Percentiles rank a stretch among this genome's conserved stretches.
Evolutionary conservation across 805 yeast genomes (phyloP).

Genomic region (Pachysolen tannophilus): DNA sequence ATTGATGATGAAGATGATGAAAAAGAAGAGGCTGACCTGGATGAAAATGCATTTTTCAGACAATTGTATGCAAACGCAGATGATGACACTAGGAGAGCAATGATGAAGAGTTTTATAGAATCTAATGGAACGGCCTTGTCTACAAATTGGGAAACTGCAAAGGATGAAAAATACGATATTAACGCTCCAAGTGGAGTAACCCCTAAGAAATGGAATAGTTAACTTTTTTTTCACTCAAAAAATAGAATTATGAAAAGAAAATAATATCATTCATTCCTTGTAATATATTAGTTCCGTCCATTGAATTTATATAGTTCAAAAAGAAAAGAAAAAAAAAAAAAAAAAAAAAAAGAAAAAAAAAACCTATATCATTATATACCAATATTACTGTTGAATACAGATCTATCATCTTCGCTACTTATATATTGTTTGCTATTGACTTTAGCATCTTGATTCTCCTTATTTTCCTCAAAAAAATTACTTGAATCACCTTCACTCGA

Average conservation of each 20-base stretch:
- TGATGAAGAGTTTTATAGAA: conserved; percentile 94
- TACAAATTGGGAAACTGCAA: conserved; percentile 90
- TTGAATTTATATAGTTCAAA: too few species aligned
- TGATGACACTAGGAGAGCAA: conserved; percentile 83
- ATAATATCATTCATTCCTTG: too few species aligned
- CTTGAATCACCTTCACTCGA: conserved; percentile 5
- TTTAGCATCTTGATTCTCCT: conserved; percentile 1
- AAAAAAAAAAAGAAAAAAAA: too few species aligned
- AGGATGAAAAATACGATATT: conserved; percentile 52
- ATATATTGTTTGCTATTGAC: too few species aligned
- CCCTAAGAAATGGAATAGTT: conserved; percentile 47
- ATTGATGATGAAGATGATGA: conserved; percentile 35
- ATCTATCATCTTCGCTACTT: too few species aligned
- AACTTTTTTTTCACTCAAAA: too few species aligned
- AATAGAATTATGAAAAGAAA: too few species aligned
- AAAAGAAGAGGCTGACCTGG: conserved; percentile 34
- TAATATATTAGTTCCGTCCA: too few species aligned
- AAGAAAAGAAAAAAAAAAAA: too few species aligned
- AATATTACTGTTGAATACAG: too few species aligned
- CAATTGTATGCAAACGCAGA: conserved; percentile 71
- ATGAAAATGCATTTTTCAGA: conserved; percentile 65
- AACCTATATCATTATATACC: too few species aligned
- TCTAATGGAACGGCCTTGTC: conserved; percentile 90
- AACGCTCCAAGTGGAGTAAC: conserved; percentile 72
- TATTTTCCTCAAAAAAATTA: conserved; percentile 2